Percentiles rank a stretch among this genome's conserved stretches.
Conservation (phyloP, 2,329 filamentous ascomycete species). For the Aspergillus nomiae region DNA sequence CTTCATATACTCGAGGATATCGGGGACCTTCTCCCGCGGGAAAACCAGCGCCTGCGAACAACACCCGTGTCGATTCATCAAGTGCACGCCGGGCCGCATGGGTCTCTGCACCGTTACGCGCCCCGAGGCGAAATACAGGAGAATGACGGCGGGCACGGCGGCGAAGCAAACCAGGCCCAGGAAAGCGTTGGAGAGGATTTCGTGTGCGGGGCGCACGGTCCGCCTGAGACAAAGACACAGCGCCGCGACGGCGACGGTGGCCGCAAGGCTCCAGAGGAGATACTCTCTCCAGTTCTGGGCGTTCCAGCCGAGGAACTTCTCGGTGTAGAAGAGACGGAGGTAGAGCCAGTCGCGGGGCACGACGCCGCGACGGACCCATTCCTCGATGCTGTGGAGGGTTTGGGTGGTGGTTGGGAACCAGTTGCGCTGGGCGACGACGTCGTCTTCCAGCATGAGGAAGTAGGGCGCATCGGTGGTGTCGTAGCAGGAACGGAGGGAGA, state of each 20-base stretch:
- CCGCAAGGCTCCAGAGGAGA: constrained; percentile 33
- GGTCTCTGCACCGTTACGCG: constrained; percentile 40
- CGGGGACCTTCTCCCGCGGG: constrained; percentile 32
- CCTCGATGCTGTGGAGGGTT: constrained; percentile 39
- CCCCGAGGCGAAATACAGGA: constrained; percentile 46
- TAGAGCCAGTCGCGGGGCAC: constrained; percentile 38
- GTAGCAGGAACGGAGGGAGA: constrained; percentile 45
- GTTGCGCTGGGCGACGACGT: constrained; percentile 48
- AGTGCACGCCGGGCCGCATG: constrained; percentile 38
- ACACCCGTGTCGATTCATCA: constrained; percentile 48
- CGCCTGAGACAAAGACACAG: constrained; percentile 20
- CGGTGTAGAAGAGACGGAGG: constrained; percentile 51
- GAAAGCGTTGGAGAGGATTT: constrained; percentile 23
- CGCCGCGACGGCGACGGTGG: constrained; percentile 20
- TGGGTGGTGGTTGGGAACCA: constrained; percentile 48
- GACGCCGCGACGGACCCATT: constrained; percentile 11
- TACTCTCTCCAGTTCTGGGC: constrained; percentile 43
- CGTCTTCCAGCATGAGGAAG: constrained; percentile 51
- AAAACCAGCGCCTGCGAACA: constrained; percentile 50
- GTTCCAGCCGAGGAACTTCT: constrained; percentile 51
- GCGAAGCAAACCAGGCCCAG: constrained; percentile 32
- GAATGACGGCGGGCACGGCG: constrained; percentile 31
- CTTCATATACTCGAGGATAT: constrained; percentile 19
- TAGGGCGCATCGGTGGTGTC: constrained; percentile 41
- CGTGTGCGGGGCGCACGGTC: constrained; percentile 16